Conservation (phyloP, 108 stramenopile species). For the Cyclostephanos tholiformis region DNA sequence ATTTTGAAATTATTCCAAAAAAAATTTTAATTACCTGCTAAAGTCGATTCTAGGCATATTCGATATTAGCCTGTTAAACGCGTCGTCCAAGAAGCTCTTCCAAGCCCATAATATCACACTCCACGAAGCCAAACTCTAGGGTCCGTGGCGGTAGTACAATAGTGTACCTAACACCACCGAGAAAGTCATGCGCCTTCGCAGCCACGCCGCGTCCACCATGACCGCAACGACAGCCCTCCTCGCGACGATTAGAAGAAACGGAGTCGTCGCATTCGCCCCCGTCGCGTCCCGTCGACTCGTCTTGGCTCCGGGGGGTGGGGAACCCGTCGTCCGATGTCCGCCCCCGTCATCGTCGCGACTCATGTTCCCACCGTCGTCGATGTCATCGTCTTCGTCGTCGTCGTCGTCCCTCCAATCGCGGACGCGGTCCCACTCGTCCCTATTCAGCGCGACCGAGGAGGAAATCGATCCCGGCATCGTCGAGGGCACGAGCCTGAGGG, state of each 20-base stretch:
- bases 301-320: not conserved
- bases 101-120: too few relatives aligned
- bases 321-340: not conserved
- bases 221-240: constrained; percentile 8
- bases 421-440: constrained; percentile 11
- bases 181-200: constrained; percentile 10
- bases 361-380: not conserved
- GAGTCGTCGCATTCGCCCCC: constrained; percentile 24
- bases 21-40: too few relatives aligned
- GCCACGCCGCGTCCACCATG: not conserved
- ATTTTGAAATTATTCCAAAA: too few relatives aligned
- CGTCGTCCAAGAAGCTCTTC: too few relatives aligned
- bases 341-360: not conserved
- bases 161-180: too few relatives aligned
- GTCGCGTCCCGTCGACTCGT: not conserved
- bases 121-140: too few relatives aligned
- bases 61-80: too few relatives aligned
- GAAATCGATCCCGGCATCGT: constrained; percentile 86
- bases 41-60: too few relatives aligned
- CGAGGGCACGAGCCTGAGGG: constrained; percentile 78
- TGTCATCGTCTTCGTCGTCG: not conserved
- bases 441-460: constrained; percentile 55
- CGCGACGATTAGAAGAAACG: constrained; percentile 7
- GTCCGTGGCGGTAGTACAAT: too few relatives aligned
- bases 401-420: constrained; percentile 1